Evolutionary conservation across 2,329 filamentous ascomycete species (phyloP).

Genomic region (Diaporthe citrichinensis): DNA sequence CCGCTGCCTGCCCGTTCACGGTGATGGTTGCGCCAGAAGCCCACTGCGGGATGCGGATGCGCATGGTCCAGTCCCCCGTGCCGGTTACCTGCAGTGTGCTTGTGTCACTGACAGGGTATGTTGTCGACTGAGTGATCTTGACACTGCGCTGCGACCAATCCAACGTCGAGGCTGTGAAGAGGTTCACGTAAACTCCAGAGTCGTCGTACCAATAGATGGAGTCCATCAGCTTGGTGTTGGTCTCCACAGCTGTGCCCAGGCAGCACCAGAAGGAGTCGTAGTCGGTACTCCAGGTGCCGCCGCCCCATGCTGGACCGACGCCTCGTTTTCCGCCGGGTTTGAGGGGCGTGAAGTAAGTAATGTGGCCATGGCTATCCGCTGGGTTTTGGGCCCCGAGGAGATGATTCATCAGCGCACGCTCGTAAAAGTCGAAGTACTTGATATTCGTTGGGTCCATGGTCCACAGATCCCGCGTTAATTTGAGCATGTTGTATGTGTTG

Average conservation of each 20-base stretch:
- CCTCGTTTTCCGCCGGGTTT: slow-evolving; percentile 62
- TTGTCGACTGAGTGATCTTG: slow-evolving; percentile 58
- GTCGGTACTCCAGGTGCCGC: slow-evolving; percentile 68
- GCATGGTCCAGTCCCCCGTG: slow-evolving; percentile 51
- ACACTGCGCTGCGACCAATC: slow-evolving; percentile 58
- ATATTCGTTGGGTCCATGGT: slow-evolving; percentile 55
- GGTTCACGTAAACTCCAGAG: slow-evolving; percentile 61
- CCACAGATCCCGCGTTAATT: slow-evolving; percentile 67
- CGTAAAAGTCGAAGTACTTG: slow-evolving; percentile 68
- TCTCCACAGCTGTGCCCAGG: slow-evolving; percentile 65
- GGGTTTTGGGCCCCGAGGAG: slow-evolving; percentile 65
- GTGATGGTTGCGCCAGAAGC: slow-evolving; percentile 54
- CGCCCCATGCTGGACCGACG: slow-evolving; percentile 66
- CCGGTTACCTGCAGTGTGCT: slow-evolving; percentile 56
- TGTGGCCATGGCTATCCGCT: slow-evolving; percentile 59
- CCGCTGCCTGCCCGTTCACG: slow-evolving; percentile 56
- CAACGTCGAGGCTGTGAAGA: slow-evolving; percentile 62
- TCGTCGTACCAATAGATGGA: slow-evolving; percentile 64
- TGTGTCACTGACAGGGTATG: slow-evolving; percentile 58
- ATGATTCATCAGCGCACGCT: slow-evolving; percentile 65
- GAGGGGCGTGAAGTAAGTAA: slow-evolving; percentile 67
- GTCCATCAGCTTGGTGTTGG: slow-evolving; percentile 67
- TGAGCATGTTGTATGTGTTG: slow-evolving; percentile 71
- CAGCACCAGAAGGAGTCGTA: slow-evolving; percentile 69
- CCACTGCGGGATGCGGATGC: slow-evolving; percentile 64